Conservation (phyloP, 371 early-diverging fungal genomes). For the Mortierella sp. region DNA sequence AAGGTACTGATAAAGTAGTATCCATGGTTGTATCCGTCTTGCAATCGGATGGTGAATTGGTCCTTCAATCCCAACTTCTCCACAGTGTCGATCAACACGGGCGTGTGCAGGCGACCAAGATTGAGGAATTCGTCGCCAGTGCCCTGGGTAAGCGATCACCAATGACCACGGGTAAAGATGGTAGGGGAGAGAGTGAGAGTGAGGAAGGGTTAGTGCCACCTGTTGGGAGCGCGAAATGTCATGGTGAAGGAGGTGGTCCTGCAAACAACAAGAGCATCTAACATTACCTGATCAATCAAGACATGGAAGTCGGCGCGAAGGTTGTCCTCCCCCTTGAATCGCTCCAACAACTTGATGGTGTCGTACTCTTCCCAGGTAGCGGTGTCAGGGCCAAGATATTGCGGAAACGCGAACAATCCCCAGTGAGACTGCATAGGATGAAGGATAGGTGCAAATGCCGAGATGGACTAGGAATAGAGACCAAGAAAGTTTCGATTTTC, state of each 20-base stretch:
- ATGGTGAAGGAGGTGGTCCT: not conserved
- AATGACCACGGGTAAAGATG: not conserved
- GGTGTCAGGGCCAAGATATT: slow-evolving; percentile 75
- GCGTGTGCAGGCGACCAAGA: slow-evolving; percentile 70
- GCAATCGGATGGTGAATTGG: slow-evolving; percentile 72
- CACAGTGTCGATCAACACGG: slow-evolving; percentile 61
- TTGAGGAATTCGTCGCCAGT: slow-evolving; percentile 76
- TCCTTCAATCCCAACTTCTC: slow-evolving; percentile 54
- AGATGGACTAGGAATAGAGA: slow-evolving; percentile 61
- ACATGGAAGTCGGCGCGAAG: slow-evolving; percentile 39
- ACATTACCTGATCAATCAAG: slow-evolving; percentile 61
- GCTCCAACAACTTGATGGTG: slow-evolving; percentile 70
- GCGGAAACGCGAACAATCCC: slow-evolving; percentile 83
- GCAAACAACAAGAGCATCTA: no score
- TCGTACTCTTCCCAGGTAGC: slow-evolving; percentile 80
- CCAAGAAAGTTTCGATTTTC: no score
- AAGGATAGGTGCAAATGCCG: slow-evolving; percentile 88
- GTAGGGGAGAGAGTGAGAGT: not conserved
- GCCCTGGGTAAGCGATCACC: slow-evolving; percentile 61
- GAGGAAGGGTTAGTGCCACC: slow-evolving; percentile 13
- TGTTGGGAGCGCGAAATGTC: no score
- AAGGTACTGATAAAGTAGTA: slow-evolving; percentile 87
- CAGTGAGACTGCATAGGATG: slow-evolving; percentile 77
- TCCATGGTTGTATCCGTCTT: slow-evolving; percentile 87
- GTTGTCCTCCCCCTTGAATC: slow-evolving; percentile 43